These are phyloP conservation scores for Neurospora sp. DNA, from an alignment of 495 filamentous ascomycete genomes.

Conservation along the genomic window DNA sequence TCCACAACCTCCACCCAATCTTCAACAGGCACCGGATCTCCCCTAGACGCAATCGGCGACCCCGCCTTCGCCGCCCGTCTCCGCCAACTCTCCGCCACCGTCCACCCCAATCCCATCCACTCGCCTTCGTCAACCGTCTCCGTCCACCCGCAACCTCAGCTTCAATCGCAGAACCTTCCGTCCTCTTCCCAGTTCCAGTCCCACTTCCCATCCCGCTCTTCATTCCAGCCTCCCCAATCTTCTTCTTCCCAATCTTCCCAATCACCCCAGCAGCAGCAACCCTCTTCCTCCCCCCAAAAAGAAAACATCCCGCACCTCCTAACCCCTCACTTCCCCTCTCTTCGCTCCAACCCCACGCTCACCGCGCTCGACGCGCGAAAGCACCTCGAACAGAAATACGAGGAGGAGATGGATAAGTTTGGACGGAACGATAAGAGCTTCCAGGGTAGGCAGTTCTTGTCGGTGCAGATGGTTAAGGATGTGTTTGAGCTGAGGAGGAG, in stretches of 20 bases:
- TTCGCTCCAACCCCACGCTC: conserved; percentile 28
- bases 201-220: neutral
- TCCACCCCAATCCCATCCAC: conserved; percentile 35
- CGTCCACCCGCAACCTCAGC: neutral
- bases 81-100: conserved; percentile 33
- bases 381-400: conserved; percentile 24
- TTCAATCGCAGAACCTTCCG: conserved; percentile 5
- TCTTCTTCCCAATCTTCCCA: too few species aligned
- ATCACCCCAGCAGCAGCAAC: too few species aligned
- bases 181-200: neutral
- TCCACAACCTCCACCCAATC: too few species aligned
- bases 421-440: conserved; percentile 9
- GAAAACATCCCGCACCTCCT: neutral
- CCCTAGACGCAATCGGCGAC: conserved; percentile 1
- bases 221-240: too few species aligned
- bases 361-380: conserved; percentile 30
- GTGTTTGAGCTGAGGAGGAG: conserved; percentile 24
- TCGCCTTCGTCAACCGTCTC: conserved; percentile 36
- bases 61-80: conserved; percentile 31
- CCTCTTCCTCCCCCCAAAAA: neutral
- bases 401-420: conserved; percentile 26
- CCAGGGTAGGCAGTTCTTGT: conserved; percentile 29
- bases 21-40: neutral
- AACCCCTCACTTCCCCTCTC: conserved; percentile 17
- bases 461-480: conserved; percentile 27